Base-by-base conservation (phyloP, 441 rosid species). In the Arabidopsis lyrata region DNA sequence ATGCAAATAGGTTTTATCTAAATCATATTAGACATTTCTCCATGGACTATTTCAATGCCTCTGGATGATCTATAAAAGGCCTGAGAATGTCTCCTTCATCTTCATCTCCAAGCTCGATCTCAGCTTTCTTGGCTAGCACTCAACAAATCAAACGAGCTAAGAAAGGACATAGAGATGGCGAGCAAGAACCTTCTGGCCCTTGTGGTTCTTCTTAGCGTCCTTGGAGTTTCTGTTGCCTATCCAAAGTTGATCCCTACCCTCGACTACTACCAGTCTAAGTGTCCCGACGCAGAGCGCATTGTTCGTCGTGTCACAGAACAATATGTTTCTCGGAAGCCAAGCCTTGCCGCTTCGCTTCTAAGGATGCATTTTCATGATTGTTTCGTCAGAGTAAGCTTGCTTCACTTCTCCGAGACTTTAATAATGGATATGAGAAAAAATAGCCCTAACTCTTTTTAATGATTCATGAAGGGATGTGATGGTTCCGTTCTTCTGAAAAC, bases 351-450 rank as follows among this genome's bases (percentile, higher is more conserved):
- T 24, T 62, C 85, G 5, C 74, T 86, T 31, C 68, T 90, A 3
- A 80, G 96, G 50, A 81, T 90, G 85, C 44, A 81, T 75, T 90
- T 90, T 65, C 96, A 90, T 45, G 91, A 90, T 55, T 90, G 96
- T n/a, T 86, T 88, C 45, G 81, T 88, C 27, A 78, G 93, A 85
- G 96, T 88, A 83, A 14, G 80, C 45, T 22, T 45, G 6, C 5
- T 29, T 29, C 31, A 29, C 31, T 29, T 4, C 6, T 4, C 5
- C 2, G 14, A 61, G 4, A 61, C 36, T 61, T 1, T 41, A n/a
- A 7, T 0, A 3, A 31, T 1, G 5, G 16, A 6, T 12, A 13
- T 2, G 34, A 53, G 34, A 53, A 27, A 24, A 27, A 13, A 10
- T 5, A 29, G 7, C 2, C 7, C 58, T 53, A 53, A 53, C 58